Evolutionary conservation across 106 monocot species (phyloP), one percentile per base, ranked within the genome.

Genomic region (Acorus gramineus): DNA sequence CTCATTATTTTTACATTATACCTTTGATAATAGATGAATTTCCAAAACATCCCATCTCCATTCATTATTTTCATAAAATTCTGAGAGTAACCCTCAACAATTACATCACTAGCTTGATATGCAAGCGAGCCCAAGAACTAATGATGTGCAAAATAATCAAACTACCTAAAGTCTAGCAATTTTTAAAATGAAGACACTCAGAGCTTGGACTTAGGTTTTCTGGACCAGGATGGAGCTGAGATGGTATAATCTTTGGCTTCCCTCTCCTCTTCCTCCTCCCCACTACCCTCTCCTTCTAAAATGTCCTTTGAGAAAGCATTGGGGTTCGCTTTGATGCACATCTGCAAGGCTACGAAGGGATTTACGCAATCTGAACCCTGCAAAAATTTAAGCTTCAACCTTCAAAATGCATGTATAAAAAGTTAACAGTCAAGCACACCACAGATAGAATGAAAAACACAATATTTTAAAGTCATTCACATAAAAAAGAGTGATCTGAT

Each of bases 301-400:
- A 90, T 64, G 67, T 87, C 90, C 68, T 86, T 80, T 2, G 86
- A 84, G 71, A 96, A 96, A 64, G 96, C 96, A 75, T 87, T 68
- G 59, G 96, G 95, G 57, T 91, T 65, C 53, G 61, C 74, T 77
- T 82, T 85, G 74, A 96, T 91, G 91, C 96, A 96, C 47, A 85
- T 72, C 63, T 91, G 91, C 75, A 96, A 71, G n/a, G 87, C 87
- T 2, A 87, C 66, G 58, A 96, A 96, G 43, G 91, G 90, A 53
- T 67, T 80, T 50, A 91, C 85, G 69, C 96, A 96, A 57, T 96
- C 91, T 47, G 96, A 91, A 67, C 90, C 96, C 96, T 96, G 79
- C 62, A 63, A 66, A 66, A 55, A 66, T 50, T 12, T 57, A 63
- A 56, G 4, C 14, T 28, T 28, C 8, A 42, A 7, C 10, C 44